These are phyloP conservation scores for Leccinum subrobustum DNA, from an alignment of 1,284 basidiomycete species.

Conservation along the genomic window DNA sequence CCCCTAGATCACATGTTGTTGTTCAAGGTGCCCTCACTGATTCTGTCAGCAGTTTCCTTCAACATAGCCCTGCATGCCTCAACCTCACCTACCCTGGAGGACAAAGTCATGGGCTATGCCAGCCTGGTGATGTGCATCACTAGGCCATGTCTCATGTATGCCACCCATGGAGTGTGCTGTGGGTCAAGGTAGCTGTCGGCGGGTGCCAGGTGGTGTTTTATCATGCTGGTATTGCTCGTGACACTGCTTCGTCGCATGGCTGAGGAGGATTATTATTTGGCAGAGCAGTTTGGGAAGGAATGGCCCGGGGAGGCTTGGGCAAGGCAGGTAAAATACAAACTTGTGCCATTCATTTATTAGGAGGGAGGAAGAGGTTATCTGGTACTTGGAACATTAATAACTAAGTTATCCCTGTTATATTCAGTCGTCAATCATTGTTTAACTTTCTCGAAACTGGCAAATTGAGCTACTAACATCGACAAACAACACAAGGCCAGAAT, in stretches of 20 bases:
- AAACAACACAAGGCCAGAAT: no score
- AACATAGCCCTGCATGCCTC: no score
- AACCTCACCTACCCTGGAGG: no score
- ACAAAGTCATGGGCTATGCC: not conserved
- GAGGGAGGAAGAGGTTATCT: not conserved
- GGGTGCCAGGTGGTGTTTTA: not conserved
- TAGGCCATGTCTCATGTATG: constrained; percentile 4
- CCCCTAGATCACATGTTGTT: no score
- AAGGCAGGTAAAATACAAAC: constrained; percentile 8
- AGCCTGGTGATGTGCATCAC: constrained; percentile 1
- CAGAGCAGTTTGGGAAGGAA: constrained; percentile 12
- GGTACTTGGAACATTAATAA: no score
- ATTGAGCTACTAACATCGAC: no score
- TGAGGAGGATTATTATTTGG: constrained; percentile 15
- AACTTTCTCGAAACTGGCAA: no score
- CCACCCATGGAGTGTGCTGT: not conserved
- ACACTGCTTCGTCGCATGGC: constrained; percentile 7
- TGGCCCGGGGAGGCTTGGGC: constrained; percentile 16
- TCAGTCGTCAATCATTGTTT: no score
- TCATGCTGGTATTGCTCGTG: not conserved
- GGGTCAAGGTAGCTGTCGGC: not conserved
- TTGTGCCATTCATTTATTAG: constrained; percentile 17
- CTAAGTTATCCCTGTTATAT: no score
- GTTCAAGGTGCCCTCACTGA: no score
- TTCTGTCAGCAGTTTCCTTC: no score